Conservation (phyloP, 208 protist species). For the Acanthamoeba castellanii region DNA sequence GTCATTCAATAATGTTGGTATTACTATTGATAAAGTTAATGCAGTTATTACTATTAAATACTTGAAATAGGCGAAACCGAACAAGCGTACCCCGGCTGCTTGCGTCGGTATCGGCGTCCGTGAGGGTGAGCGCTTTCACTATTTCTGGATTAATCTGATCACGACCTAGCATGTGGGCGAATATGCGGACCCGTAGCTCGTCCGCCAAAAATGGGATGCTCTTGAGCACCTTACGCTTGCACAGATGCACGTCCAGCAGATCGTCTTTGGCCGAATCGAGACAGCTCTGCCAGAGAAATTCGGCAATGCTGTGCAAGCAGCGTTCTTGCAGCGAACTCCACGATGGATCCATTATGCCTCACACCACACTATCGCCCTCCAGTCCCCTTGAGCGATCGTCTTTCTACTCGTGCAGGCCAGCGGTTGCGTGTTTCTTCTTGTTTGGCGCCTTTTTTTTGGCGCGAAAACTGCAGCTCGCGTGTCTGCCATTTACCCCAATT, state of each 20-base stretch:
- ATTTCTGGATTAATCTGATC: slow-evolving; percentile 14
- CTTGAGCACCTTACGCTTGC: not conserved
- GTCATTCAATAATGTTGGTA: too few species aligned
- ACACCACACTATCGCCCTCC: too few species aligned
- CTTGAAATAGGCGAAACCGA: not conserved
- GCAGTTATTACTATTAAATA: not conserved
- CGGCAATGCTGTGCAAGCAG: not conserved
- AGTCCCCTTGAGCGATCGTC: too few species aligned
- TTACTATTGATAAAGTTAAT: not conserved
- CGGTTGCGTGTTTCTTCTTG: too few species aligned
- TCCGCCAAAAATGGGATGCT: slow-evolving; percentile 7
- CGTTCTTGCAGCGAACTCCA: not conserved
- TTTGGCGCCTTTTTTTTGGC: too few species aligned
- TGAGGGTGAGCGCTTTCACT: not conserved
- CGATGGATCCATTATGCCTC: too few species aligned
- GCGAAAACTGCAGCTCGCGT: too few species aligned
- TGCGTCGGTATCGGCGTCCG: not conserved
- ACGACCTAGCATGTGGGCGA: not conserved
- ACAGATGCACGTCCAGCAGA: not conserved
- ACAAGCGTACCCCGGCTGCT: too few species aligned
- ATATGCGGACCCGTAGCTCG: not conserved
- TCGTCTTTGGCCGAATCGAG: not conserved
- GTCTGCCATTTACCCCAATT: too few species aligned
- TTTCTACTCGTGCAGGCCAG: too few species aligned
- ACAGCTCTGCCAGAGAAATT: not conserved